Conservation (phyloP, 768 basidiomycete species). For the Mycena capillaripes region DNA sequence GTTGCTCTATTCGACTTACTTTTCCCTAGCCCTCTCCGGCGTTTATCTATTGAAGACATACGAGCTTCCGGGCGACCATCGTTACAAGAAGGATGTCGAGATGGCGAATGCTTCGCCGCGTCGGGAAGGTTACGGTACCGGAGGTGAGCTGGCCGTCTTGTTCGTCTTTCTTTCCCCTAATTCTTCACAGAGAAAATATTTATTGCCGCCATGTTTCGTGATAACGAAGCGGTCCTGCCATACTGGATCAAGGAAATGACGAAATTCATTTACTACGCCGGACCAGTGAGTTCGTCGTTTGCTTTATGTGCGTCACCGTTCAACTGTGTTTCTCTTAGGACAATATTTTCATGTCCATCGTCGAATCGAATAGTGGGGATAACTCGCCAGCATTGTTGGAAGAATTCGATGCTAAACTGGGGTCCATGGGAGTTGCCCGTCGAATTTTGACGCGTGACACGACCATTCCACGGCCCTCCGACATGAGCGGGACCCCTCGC, state of each 20-base stretch:
- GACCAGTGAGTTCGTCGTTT: slow-evolving; percentile 33
- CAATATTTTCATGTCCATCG: not conserved
- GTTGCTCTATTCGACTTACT: not conserved
- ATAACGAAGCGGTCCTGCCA: slow-evolving; percentile 53
- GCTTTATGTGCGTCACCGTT: not conserved
- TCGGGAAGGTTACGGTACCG: slow-evolving; percentile 2
- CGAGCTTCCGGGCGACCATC: slow-evolving; percentile 21
- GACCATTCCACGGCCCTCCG: not conserved
- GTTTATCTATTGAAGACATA: slow-evolving; percentile 1
- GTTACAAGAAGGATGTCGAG: slow-evolving; percentile 18
- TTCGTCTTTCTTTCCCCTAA: not conserved
- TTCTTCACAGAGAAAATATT: slow-evolving; percentile 47
- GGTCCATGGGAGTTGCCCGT: not conserved
- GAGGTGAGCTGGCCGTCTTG: not conserved
- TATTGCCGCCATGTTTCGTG: slow-evolving; percentile 57
- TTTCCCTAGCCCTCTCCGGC: not conserved
- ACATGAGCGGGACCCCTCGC: not conserved
- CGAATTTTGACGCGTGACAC: not conserved
- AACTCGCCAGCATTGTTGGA: not conserved
- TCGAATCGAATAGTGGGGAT: not conserved
- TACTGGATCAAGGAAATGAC: too few relatives aligned
- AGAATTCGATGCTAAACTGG: not conserved
- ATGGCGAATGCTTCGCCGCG: not conserved
- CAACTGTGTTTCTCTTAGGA: not conserved
- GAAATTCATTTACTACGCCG: slow-evolving; percentile 53